Evolutionary conservation across 2,329 filamentous ascomycete genomes (phyloP), one percentile per base, ranked within the genome.

Genomic region (Colletotrichum sp.): DNA sequence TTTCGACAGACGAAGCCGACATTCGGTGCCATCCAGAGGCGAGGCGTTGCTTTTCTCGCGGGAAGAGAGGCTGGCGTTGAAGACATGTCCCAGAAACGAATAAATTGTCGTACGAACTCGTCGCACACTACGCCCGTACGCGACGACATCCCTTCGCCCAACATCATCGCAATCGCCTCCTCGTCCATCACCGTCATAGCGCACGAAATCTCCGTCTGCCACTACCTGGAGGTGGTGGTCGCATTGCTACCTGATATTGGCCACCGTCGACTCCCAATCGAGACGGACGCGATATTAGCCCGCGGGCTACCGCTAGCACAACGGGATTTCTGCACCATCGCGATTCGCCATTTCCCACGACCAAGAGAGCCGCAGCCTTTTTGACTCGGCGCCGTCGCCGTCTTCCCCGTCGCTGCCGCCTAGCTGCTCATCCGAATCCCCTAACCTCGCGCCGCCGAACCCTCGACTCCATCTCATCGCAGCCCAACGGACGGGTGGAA

Each of bases 181-280:
- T 59, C 30, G 12, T 57, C 26, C 10, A 39, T 64, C 71, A 16
- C 59, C 60, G 68, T 52, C 68, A 66, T 44, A 71, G 68, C 68
- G 67, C 44, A 32, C 15, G 28, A 28, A 34, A 26, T 28, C 32
- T 71, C 67, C 28, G n/a, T 26, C 67, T 59, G 22, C 26, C 60
- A 28, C 28, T 28, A 30, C 48, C n/a, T 30, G 30, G 8, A 24
- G 16, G 13, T 36, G 59, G 71, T 48, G 44, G 44, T 71, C 36
- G n/a, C 67, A 71, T 71, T 64, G 59, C 28, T 59, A 32, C 59
- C 72, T 44, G 68, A 60, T 65, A 64, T 73, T 60, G 59, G 26
- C 59, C 44, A 48, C 12, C 18, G 8, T 59, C 30, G 24, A 24
- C 16, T 64, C 44, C 59, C 67, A 55, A 28, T n/a, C 15, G 22